A percentile compares a stretch with the other conserved stretches of the same genome.
These are phyloP conservation scores for sunflower (Helianthus annuus) DNA, from an alignment of 129 eudicot species.

Conservation along the genomic window DNA sequence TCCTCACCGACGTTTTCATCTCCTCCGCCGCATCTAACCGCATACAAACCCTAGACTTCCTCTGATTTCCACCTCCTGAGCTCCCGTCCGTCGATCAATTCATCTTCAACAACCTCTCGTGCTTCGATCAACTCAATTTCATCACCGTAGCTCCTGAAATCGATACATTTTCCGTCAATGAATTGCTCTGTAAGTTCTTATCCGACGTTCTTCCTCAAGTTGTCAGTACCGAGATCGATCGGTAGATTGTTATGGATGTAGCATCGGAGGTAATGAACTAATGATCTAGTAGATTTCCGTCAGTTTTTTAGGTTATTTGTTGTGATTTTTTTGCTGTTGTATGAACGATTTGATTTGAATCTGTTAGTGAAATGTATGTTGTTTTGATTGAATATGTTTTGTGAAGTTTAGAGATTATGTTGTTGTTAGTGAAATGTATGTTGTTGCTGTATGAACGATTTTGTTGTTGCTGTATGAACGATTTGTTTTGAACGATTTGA, in stretches of 20 bases:
- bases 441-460: too few species aligned
- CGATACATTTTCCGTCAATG: conserved; percentile 46
- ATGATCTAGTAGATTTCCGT: neutral
- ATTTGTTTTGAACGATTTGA: too few species aligned
- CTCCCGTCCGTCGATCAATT: conserved; percentile 42
- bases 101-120: conserved; percentile 24
- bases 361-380: neutral
- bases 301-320: conserved; percentile 1
- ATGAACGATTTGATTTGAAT: conserved; percentile 9
- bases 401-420: conserved; percentile 14
- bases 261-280: conserved; percentile 38
- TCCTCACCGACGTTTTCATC: conserved; percentile 49
- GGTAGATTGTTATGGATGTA: conserved; percentile 24
- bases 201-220: conserved; percentile 68
- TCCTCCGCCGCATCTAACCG: conserved; percentile 40
- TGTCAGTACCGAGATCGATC: conserved; percentile 31
- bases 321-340: too few species aligned
- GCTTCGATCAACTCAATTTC: conserved; percentile 41
- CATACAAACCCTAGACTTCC: conserved; percentile 55
- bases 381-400: conserved; percentile 15
- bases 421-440: too few species aligned
- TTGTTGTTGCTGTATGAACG: too few species aligned
- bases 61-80: conserved; percentile 64
- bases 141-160: conserved; percentile 32
- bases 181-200: conserved; percentile 60